Evolutionary conservation across 2,329 filamentous ascomycete genomes (phyloP), one percentile per base, ranked within the genome.

Genomic region (Annulohypoxylon truncatum): DNA sequence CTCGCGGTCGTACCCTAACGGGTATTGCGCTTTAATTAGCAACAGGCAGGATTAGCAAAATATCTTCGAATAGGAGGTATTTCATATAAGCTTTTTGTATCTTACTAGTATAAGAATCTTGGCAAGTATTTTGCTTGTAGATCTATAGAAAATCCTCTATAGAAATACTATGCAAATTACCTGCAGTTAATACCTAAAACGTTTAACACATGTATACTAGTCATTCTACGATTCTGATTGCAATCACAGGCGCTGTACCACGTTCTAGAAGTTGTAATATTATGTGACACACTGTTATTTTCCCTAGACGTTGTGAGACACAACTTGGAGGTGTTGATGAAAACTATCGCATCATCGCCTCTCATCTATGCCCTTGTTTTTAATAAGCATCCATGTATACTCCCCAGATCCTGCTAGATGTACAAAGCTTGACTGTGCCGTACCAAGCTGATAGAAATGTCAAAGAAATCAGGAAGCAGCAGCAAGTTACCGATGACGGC

Each of bases 341-440:
- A 38, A 12, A 38, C 18, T 28, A 24, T 24, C 40, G 48, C 40
- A 50, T 38, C 52, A 18, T 51, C 33, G 9, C 38, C 20, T 26
- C 26, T 24, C 24, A 12, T 63, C 48, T 60, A 52, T 42, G 42
- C 40, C 53, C 8, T 15, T 10, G 6, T 28, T n/a, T 52, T 29
- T 54, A 46, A 56, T 48, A 53, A 59, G n/a, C 64, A 56, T 52
- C 33, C 29, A 31, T 42, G n/a, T 10, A 8, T 18, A 42, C n/a
- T 40, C 51, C 57, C 31, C 26, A 18, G 46, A 47, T 26, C 24
- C 24, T 20, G 44, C 28, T 64, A 56, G 24, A 42, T 15, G 46
- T 67, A 60, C 64, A 64, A 50, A 8, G 40, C 40, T 33, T 44
- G 29, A 15, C 22, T 20, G 9, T n/a, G 44, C 44, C 33, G n/a